These are phyloP conservation scores for Phaeosphaeriaceae sp. DNA, from an alignment of 2,329 filamentous ascomycete genomes.

Conservation along the genomic window DNA sequence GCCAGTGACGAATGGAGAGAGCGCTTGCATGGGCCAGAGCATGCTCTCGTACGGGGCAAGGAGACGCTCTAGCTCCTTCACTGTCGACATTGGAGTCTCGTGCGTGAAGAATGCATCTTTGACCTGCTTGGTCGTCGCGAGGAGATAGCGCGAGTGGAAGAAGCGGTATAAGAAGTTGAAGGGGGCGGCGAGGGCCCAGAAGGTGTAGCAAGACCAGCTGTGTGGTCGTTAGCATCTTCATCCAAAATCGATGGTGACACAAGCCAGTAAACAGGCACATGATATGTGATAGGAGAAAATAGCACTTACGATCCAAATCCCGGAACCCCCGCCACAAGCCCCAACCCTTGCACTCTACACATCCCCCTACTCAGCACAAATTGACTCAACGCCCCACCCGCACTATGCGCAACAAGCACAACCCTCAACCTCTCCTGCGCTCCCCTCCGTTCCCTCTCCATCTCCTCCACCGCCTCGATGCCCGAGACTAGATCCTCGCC, in stretches of 20 bases:
- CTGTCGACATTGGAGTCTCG: slow-evolving; percentile 49
- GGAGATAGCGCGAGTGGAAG: slow-evolving; percentile 59
- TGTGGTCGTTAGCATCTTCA: slow-evolving; percentile 19
- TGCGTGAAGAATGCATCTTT: slow-evolving; percentile 60
- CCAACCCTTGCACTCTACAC: slow-evolving; percentile 54
- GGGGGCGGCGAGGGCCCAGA: slow-evolving; percentile 31
- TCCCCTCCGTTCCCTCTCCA: slow-evolving; percentile 39
- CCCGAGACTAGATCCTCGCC: slow-evolving; percentile 55
- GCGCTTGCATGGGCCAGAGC: slow-evolving; percentile 60
- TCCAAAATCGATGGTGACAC: background rate
- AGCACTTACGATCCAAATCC: slow-evolving; percentile 57
- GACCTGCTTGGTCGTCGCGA: slow-evolving; percentile 59
- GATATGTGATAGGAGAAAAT: background rate
- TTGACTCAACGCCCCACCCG: slow-evolving; percentile 60
- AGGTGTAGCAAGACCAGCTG: slow-evolving; percentile 31
- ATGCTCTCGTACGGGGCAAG: slow-evolving; percentile 61
- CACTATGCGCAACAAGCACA: slow-evolving; percentile 60
- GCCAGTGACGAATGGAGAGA: slow-evolving; percentile 53
- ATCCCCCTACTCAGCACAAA: slow-evolving; percentile 54
- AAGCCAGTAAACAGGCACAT: background rate
- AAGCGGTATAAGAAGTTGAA: slow-evolving; percentile 52
- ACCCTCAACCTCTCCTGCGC: slow-evolving; percentile 42
- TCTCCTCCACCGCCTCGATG: slow-evolving; percentile 40
- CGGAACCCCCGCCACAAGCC: slow-evolving; percentile 57
- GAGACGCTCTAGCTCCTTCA: slow-evolving; percentile 53